Evolutionary conservation across 1,139 yeast genomes (phyloP).

Genomic region (Zhuliangozyma parablackwelliae): DNA sequence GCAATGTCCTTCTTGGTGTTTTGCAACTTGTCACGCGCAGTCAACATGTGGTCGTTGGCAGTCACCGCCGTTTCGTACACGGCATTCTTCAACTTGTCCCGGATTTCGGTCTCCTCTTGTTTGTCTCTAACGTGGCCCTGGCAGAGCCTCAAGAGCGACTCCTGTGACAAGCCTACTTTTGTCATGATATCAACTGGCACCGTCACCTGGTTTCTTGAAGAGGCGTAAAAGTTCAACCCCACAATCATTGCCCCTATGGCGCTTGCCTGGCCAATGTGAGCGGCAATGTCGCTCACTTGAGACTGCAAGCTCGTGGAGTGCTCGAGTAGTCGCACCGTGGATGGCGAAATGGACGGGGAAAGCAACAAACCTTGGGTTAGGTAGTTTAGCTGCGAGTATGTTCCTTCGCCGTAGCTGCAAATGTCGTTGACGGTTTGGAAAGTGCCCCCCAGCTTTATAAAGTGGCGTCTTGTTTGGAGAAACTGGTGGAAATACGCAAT

Average conservation of each 20-base stretch:
- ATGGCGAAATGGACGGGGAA: slow-evolving; percentile 57
- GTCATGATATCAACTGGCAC: slow-evolving; percentile 65
- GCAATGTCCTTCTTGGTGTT: slow-evolving; percentile 31
- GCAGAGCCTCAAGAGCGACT: slow-evolving; percentile 48
- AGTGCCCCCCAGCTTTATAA: slow-evolving; percentile 36
- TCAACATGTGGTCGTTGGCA: slow-evolving; percentile 76
- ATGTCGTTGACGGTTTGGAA: slow-evolving; percentile 54
- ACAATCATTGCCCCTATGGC: slow-evolving; percentile 65
- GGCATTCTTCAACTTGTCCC: slow-evolving; percentile 50
- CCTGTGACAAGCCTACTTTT: slow-evolving; percentile 57
- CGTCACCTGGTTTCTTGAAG: slow-evolving; percentile 44
- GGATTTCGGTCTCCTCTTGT: slow-evolving; percentile 19
- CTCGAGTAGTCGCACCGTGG: slow-evolving; percentile 49
- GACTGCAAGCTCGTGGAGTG: slow-evolving; percentile 39
- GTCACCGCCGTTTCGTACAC: slow-evolving; percentile 67
- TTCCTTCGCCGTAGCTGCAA: slow-evolving; percentile 79
- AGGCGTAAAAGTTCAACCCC: slow-evolving; percentile 58
- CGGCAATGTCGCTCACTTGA: slow-evolving; percentile 57
- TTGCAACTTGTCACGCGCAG: slow-evolving; percentile 55
- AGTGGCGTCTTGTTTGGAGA: slow-evolving; percentile 56
- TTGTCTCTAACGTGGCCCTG: slow-evolving; percentile 40
- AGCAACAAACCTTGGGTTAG: slow-evolving; percentile 58
- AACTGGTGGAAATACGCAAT: slow-evolving; percentile 55
- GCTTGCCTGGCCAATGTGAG: slow-evolving; percentile 81
- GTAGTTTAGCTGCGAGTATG: slow-evolving; percentile 70